phyloP scores from a whole-genome alignment of 2,329 filamentous ascomycete species.

The Purpureocillium lavendulum region DNA sequence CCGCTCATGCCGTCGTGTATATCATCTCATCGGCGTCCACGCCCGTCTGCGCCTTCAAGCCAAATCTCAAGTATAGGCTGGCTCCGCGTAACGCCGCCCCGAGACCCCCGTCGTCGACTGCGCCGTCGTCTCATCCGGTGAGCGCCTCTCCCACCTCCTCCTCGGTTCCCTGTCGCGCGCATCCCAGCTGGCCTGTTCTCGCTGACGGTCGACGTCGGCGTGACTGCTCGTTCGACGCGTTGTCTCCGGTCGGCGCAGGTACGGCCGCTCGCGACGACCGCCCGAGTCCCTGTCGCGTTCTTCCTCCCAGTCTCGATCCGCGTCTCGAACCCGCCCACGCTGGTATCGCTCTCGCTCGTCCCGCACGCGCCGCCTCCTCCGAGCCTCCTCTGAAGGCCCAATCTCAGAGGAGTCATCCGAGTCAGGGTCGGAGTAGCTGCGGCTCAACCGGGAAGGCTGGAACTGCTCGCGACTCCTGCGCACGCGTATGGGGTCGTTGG shows the following conservation, averaged over 20 bases:
- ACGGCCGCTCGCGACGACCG: conserved; percentile 21
- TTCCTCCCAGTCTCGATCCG: conserved; percentile 21
- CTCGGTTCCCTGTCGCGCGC: conserved; percentile 21
- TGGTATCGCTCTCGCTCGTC: conserved; percentile 22
- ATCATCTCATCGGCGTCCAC: no score
- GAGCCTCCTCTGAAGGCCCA: conserved; percentile 21
- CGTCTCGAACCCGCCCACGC: conserved; percentile 22
- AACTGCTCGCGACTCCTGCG: conserved; percentile 32
- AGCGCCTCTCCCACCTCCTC: conserved; percentile 26
- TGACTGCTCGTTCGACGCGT: conserved; percentile 41
- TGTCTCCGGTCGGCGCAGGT: conserved; percentile 30
- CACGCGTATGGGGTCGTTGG: conserved; percentile 19
- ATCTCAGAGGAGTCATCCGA: conserved; percentile 27
- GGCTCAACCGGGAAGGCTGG: conserved; percentile 29
- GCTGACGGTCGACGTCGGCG: conserved; percentile 36
- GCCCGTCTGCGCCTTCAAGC: no score
- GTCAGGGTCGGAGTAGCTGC: conserved; percentile 31
- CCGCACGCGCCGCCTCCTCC: conserved; percentile 13
- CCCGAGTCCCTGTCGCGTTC: conserved; percentile 18
- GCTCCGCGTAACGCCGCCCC: conserved; percentile 30
- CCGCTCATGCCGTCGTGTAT: no score
- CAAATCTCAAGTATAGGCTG: conserved; percentile 17
- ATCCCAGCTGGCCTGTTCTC: conserved; percentile 26
- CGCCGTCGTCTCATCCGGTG: conserved; percentile 19
- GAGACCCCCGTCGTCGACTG: conserved; percentile 24